Conservation (phyloP, 2,329 filamentous ascomycete species). For the Westerdykella ornata region DNA sequence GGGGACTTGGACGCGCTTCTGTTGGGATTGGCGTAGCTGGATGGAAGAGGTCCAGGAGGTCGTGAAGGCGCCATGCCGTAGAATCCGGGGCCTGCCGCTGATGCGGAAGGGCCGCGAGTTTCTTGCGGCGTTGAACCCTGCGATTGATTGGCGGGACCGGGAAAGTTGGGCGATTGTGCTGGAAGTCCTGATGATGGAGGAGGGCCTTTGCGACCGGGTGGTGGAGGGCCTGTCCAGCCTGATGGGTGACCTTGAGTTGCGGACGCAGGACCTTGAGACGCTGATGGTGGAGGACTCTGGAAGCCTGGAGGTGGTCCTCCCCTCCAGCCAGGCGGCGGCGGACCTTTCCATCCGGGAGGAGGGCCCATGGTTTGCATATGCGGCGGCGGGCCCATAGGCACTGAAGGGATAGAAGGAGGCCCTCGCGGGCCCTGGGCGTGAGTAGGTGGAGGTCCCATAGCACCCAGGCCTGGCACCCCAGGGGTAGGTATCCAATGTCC, state of each 20-base stretch:
- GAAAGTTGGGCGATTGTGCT: neutral
- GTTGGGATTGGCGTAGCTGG: constrained; percentile 35
- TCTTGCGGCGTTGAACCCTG: constrained; percentile 1
- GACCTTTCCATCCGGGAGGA: neutral
- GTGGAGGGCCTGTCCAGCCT: neutral
- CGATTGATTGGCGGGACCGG: neutral
- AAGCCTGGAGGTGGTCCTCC: constrained; percentile 2
- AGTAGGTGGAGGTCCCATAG: constrained; percentile 33
- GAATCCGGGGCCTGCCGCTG: constrained; percentile 39
- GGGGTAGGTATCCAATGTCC: constrained; percentile 51
- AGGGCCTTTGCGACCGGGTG: neutral
- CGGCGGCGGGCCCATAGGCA: constrained; percentile 21
- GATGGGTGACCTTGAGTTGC: no score
- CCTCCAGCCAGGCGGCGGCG: neutral
- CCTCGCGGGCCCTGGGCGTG: constrained; percentile 5
- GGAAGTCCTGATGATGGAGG: constrained; percentile 7
- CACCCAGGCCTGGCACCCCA: constrained; percentile 39
- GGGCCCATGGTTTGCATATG: constrained; percentile 19
- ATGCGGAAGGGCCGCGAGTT: constrained; percentile 14
- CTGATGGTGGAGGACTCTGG: constrained; percentile 5
- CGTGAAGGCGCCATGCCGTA: constrained; percentile 47
- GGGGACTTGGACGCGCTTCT: constrained; percentile 12
- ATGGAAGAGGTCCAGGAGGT: constrained; percentile 38
- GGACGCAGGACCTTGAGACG: constrained; percentile 1
- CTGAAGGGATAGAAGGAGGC: constrained; percentile 16